Conservation (phyloP, 2,329 filamentous ascomycete genomes). For the Claviceps sp. region DNA sequence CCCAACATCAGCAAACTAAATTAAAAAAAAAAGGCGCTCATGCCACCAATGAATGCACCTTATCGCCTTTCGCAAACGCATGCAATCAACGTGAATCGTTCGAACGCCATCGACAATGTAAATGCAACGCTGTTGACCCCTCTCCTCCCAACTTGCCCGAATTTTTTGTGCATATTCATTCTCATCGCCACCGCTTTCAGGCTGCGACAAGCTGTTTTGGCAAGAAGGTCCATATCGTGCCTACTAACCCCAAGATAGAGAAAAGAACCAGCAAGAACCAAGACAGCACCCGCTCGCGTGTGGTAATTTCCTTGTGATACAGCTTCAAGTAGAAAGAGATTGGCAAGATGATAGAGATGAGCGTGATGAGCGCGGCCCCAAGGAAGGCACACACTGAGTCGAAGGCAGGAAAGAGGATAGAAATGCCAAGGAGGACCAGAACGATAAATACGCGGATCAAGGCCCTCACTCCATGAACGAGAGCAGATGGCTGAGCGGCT, state of each 20-base stretch:
- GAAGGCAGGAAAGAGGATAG: slow-evolving; percentile 59
- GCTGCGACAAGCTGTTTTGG: slow-evolving; percentile 58
- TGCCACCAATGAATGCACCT: no score
- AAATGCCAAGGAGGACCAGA: slow-evolving; percentile 60
- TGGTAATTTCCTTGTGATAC: slow-evolving; percentile 59
- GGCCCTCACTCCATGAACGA: slow-evolving; percentile 38
- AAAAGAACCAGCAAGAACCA: slow-evolving; percentile 60
- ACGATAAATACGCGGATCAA: slow-evolving; percentile 54
- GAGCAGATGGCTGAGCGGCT: slow-evolving; percentile 22
- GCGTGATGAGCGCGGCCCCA: slow-evolving; percentile 81
- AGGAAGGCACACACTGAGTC: slow-evolving; percentile 86
- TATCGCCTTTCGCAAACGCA: no score
- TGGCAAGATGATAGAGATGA: slow-evolving; percentile 84
- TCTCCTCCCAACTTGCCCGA: no score
- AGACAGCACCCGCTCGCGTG: slow-evolving; percentile 49
- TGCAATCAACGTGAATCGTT: not conserved
- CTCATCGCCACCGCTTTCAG: not conserved
- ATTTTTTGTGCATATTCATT: not conserved
- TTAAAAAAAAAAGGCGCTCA: no score
- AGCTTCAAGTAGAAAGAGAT: slow-evolving; percentile 83
- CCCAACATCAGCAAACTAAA: no score
- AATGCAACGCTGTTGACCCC: no score
- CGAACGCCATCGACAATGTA: no score
- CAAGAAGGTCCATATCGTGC: slow-evolving; percentile 79
- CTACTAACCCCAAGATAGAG: slow-evolving; percentile 54